These are phyloP conservation scores for Flaveria brownii DNA, from an alignment of 129 eudicot species.

Conservation along the genomic window DNA sequence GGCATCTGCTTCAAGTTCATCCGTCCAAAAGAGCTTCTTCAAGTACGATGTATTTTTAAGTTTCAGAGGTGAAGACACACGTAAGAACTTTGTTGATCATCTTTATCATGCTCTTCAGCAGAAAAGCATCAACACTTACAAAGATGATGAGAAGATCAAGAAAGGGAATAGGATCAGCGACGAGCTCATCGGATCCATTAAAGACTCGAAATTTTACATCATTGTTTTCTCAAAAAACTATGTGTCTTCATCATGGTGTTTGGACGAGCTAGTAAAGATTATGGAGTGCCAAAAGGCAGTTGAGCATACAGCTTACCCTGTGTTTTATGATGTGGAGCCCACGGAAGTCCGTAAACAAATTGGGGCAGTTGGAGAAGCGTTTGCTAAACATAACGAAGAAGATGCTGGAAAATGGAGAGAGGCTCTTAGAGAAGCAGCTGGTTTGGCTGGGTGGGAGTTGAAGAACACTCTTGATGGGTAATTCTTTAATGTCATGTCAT, in stretches of 20 bases:
- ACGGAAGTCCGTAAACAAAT: not conserved
- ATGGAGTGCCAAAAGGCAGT: not conserved
- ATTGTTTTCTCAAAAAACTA: not conserved
- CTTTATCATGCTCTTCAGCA: not conserved
- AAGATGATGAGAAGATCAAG: constrained; percentile 1
- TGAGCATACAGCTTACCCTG: constrained; percentile 6
- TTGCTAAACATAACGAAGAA: constrained; percentile 1
- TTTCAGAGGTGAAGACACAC: not conserved
- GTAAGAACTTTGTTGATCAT: not conserved
- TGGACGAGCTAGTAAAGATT: not conserved
- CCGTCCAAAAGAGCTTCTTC: not conserved
- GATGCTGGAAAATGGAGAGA: not conserved
- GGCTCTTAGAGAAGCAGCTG: constrained; percentile 12
- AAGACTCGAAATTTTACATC: not conserved
- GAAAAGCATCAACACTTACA: not conserved
- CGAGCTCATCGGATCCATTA: not conserved
- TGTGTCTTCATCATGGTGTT: not conserved
- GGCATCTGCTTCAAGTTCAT: not conserved
- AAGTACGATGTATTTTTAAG: constrained; percentile 7
- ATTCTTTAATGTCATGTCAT: not conserved
- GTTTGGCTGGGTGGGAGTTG: constrained; percentile 4
- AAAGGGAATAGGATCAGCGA: not conserved
- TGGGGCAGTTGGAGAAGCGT: not conserved
- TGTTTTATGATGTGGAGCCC: not conserved
- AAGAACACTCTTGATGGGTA: not conserved